Evolutionary conservation across 2,329 filamentous ascomycete genomes (phyloP).

Genomic region (Colletotrichum eremochloae): DNA sequence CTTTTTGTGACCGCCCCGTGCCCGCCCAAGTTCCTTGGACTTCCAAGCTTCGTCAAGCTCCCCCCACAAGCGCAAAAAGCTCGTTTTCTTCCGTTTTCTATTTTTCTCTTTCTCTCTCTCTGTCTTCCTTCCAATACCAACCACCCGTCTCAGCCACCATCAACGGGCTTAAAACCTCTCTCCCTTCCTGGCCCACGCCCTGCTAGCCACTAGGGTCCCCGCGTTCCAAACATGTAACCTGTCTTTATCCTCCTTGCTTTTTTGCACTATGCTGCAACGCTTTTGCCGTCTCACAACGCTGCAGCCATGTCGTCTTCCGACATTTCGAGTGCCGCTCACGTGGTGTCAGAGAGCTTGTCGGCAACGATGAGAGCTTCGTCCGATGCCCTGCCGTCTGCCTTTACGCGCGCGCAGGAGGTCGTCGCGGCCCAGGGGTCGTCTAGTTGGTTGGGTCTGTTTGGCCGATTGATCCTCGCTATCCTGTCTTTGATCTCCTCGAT

Average conservation of each 20-base stretch:
- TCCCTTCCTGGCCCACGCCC: conserved; percentile 28
- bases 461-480: conserved; percentile 65
- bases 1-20: conserved; percentile 35
- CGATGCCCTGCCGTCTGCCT: conserved; percentile 53
- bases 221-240: conserved; percentile 39
- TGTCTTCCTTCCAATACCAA: conserved; percentile 32
- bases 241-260: conserved; percentile 25
- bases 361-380: conserved; percentile 50
- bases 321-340: conserved; percentile 53
- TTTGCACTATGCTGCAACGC: conserved; percentile 41
- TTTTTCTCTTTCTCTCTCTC: conserved; percentile 35
- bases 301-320: conserved; percentile 57
- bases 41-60: conserved; percentile 40
- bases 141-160: conserved; percentile 41
- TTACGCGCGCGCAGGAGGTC: conserved; percentile 55
- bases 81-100: conserved; percentile 31
- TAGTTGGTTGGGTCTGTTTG: conserved; percentile 71
- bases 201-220: conserved; percentile 30
- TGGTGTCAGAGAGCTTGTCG: conserved; percentile 52
- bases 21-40: conserved; percentile 24
- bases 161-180: conserved; percentile 24
- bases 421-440: conserved; percentile 56
- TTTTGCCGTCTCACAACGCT: conserved; percentile 30
- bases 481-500: conserved; percentile 70
- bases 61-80: conserved; percentile 31